A percentile compares a stretch with the other conserved stretches of the same genome.
phyloP scores from a whole-genome alignment of 164 flowering plant genomes.

The Piper betle region DNA sequence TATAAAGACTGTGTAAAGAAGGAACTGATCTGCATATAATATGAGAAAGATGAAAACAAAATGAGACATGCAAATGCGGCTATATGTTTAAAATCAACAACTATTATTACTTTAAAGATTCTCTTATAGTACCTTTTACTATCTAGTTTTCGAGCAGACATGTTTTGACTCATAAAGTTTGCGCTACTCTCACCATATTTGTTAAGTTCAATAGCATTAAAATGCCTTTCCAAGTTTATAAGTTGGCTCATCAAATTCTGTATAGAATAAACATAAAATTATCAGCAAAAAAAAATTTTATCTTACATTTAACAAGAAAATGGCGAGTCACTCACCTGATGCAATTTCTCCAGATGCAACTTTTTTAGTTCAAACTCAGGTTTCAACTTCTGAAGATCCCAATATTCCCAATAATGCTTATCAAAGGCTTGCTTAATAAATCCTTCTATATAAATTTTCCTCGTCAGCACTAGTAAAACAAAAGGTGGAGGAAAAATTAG shows the following conservation, averaged over 20 bases:
- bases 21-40: constrained; percentile 40
- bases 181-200: constrained; percentile 48
- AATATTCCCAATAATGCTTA: constrained; percentile 65
- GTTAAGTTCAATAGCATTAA: constrained; percentile 67
- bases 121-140: constrained; percentile 44
- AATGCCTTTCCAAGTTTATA: constrained; percentile 79
- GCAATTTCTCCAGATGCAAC: constrained; percentile 32
- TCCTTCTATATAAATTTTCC: constrained; percentile 60
- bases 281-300: not conserved
- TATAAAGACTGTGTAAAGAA: constrained; percentile 58
- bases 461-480: constrained; percentile 47
- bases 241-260: constrained; percentile 71
- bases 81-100: too few relatives aligned
- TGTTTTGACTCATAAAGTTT: constrained; percentile 19
- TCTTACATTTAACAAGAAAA: not conserved
- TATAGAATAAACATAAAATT: not conserved
- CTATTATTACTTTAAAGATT: not conserved
- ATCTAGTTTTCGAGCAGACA: constrained; percentile 21
- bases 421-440: constrained; percentile 75
- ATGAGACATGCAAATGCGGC: not conserved
- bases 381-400: constrained; percentile 75
- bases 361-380: constrained; percentile 75
- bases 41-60: not conserved
- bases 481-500: not conserved
- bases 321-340: constrained; percentile 34